These are phyloP conservation scores for Penicillium sp. DNA, from an alignment of 2,329 filamentous ascomycete species.

Conservation along the genomic window DNA sequence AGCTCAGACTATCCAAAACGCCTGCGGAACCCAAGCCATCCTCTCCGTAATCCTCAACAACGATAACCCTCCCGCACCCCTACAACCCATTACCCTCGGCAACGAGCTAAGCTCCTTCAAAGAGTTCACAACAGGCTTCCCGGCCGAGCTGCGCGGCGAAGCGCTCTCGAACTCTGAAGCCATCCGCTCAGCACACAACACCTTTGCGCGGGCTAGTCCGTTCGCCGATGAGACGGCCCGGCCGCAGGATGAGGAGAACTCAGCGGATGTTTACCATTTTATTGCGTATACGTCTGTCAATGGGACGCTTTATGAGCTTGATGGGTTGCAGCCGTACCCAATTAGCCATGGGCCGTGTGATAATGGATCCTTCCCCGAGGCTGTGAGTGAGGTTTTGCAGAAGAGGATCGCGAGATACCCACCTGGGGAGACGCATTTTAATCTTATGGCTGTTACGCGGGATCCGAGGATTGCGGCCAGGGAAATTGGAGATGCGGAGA, in stretches of 20 bases:
- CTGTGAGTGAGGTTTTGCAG: slow-evolving; percentile 84
- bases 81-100: slow-evolving; percentile 66
- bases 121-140: slow-evolving; percentile 83
- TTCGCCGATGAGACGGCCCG: slow-evolving; percentile 89
- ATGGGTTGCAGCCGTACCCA: slow-evolving; percentile 88
- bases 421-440: slow-evolving; percentile 86
- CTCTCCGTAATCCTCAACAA: slow-evolving; percentile 91
- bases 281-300: slow-evolving; percentile 87
- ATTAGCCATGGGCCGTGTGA: slow-evolving; percentile 81
- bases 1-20: slow-evolving; percentile 96
- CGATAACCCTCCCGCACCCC: slow-evolving; percentile 36
- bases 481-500: slow-evolving; percentile 79
- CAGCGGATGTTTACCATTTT: slow-evolving; percentile 85
- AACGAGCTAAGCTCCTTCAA: slow-evolving; percentile 72
- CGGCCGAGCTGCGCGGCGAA: slow-evolving; percentile 71
- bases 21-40: slow-evolving; percentile 93
- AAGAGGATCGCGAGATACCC: slow-evolving; percentile 83
- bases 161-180: slow-evolving; percentile 69
- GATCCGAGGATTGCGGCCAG: slow-evolving; percentile 75
- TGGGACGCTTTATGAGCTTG: slow-evolving; percentile 85
- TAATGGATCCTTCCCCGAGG: slow-evolving; percentile 69
- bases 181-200: slow-evolving; percentile 81
- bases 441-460: slow-evolving; percentile 86
- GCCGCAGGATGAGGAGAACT: slow-evolving; percentile 68
- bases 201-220: slow-evolving; percentile 82